Evolutionary conservation across 768 basidiomycete genomes (phyloP).

Genomic region (Austroboletus eburneus): DNA sequence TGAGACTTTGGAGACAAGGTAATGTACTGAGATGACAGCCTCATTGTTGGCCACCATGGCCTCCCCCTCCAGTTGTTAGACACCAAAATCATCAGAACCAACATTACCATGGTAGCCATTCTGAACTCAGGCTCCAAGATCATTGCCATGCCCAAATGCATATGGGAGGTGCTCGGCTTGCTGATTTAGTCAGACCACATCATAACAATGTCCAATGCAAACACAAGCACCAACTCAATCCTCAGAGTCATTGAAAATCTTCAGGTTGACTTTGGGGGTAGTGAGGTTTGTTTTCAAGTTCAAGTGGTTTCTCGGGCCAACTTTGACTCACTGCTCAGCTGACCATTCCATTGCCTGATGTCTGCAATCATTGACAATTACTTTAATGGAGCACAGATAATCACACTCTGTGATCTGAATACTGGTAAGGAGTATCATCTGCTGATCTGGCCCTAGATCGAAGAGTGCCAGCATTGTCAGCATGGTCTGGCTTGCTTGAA

Average conservation of each 20-base stretch:
- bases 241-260: neutral
- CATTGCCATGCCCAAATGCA: too few species aligned
- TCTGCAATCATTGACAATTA: neutral
- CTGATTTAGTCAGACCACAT: too few species aligned
- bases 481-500: neutral
- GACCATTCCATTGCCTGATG: too few species aligned
- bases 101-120: neutral
- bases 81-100: neutral
- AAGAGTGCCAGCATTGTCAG: neutral
- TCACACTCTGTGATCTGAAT: neutral
- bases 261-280: neutral
- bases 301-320: too few species aligned
- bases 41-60: neutral
- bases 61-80: neutral
- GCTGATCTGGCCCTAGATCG: neutral
- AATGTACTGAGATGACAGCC: neutral
- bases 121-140: neutral
- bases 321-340: too few species aligned
- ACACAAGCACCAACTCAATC: too few species aligned
- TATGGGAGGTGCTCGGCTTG: too few species aligned
- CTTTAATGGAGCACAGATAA: neutral
- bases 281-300: neutral
- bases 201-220: too few species aligned
- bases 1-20: neutral
- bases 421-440: neutral